Base-by-base conservation (phyloP, 1,284 basidiomycete genomes). In the Ceratobasidium sp. region DNA sequence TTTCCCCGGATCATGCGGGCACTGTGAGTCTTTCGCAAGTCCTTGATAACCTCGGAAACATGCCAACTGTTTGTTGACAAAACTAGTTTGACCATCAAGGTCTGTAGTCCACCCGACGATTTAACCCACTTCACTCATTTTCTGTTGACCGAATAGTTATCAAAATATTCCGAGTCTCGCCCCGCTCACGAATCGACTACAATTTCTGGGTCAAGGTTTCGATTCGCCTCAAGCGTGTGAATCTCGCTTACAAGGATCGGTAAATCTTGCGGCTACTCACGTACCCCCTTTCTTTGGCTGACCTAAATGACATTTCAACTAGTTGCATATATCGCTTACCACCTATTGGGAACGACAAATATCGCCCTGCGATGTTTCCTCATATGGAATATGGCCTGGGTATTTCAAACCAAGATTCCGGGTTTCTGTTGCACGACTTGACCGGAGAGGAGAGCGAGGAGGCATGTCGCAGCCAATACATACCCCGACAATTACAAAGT, bases 41-140 rank as follows among this genome's bases (percentile, higher is more conserved):
- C 19, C 49, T 46, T 34, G 61, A 29, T 64, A 64, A 64, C 6
- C 15, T 25, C 6, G 22, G 2, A 43, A 4, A 1, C 25, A 19
- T 52, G 34, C n/a, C 56, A 13, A 69, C 37, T 15, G 25, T 0
- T 34, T 4, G 15, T 19, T n/a, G 4, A 5, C 37, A n/a, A 2
- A 3, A 43, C n/a, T 46, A 67, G 69, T 71, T 61, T 22, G 69
- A 71, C 51, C 25, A 61, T 19, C 69, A 71, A 71, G 69, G 69
- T 62, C 11, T 4, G 69, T 37, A 46, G 1, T 13, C 8, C 2
- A 37, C 37, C 37, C 37, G 37, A 37, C 37, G 37, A 2, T 37
- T 37, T 37, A 8, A 37, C 37, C 2, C 37, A 8, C 2, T 8
- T 4, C 61, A 49, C 15, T n/a, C 34, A 62, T 8, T n/a, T n/a